These are phyloP conservation scores for Kalmanozyma brasiliensis DNA, from an alignment of 1,284 basidiomycete genomes.

Conservation along the genomic window DNA sequence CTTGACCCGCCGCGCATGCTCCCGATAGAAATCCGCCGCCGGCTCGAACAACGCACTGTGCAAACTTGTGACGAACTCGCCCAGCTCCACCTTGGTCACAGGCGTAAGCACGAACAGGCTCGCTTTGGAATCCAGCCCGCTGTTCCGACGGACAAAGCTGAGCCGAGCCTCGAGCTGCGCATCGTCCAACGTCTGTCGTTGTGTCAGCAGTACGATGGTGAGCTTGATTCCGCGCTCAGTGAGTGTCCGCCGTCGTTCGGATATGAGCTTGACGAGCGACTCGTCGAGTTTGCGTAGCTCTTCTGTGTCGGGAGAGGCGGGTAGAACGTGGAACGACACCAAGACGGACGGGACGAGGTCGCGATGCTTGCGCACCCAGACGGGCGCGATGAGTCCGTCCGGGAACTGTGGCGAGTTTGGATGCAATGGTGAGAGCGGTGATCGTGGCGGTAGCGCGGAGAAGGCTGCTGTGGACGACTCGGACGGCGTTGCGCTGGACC, in stretches of 20 bases:
- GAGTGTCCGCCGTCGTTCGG: conserved; percentile 79
- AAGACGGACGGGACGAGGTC: conserved; percentile 90
- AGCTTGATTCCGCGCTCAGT: conserved; percentile 90
- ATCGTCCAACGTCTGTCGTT: conserved; percentile 74
- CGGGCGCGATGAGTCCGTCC: conserved; percentile 92
- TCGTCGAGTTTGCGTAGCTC: conserved; percentile 73
- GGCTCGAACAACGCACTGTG: conserved; percentile 87
- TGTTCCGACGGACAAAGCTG: conserved; percentile 84
- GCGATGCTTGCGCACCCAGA: conserved; percentile 96
- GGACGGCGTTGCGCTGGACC: conserved; percentile 43
- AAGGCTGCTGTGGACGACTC: conserved; percentile 31
- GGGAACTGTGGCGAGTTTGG: conserved; percentile 88
- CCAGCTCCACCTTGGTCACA: conserved; percentile 79
- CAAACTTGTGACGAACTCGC: conserved; percentile 72
- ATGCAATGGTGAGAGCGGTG: conserved; percentile 88
- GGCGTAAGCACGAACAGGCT: conserved; percentile 94
- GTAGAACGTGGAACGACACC: conserved; percentile 83
- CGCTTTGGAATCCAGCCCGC: conserved; percentile 87
- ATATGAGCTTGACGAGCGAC: conserved; percentile 75
- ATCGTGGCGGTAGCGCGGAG: conserved; percentile 72
- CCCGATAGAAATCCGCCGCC: conserved; percentile 89
- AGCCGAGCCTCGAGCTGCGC: conserved; percentile 82
- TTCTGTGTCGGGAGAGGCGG: conserved; percentile 13
- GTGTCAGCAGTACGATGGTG: conserved; percentile 92
- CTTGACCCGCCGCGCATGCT: conserved; percentile 88